Conservation (phyloP, 129 eudicot genomes). For the Centella asiatica region DNA sequence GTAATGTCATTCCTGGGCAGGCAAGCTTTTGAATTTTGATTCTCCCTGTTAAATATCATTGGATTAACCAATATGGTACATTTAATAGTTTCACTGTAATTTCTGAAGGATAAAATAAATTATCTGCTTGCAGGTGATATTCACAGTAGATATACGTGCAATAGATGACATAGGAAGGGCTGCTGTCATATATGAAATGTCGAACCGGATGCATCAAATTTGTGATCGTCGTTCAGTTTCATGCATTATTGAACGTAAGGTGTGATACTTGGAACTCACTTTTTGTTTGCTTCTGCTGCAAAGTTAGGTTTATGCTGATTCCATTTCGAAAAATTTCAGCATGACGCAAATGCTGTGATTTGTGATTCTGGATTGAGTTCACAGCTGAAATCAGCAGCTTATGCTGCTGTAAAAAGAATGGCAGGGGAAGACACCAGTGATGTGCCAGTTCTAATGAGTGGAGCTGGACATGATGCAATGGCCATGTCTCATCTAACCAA, state of each 20-base stretch:
- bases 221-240: conserved; percentile 90
- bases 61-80: no score
- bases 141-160: conserved; percentile 90
- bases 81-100: neutral
- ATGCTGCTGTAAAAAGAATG: conserved; percentile 54
- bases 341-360: conserved; percentile 80
- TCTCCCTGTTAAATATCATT: neutral
- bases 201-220: conserved; percentile 58
- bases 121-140: conserved; percentile 49
- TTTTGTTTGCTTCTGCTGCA: neutral
- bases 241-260: conserved; percentile 85
- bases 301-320: conserved; percentile 8
- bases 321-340: conserved; percentile 41
- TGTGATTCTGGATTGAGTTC: conserved; percentile 69
- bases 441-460: conserved; percentile 90
- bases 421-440: conserved; percentile 58
- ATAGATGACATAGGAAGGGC: conserved; percentile 86
- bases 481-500: conserved; percentile 94
- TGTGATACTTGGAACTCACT: conserved; percentile 16
- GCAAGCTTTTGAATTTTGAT: conserved; percentile 27
- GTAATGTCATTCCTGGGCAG: conserved; percentile 99
- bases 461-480: conserved; percentile 99
- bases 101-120: neutral
- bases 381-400: conserved; percentile 73
- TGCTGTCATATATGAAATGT: conserved; percentile 72